Evolutionary conservation across 371 early-diverging fungal species (phyloP).

Genomic region (Mucor circinelloides): DNA sequence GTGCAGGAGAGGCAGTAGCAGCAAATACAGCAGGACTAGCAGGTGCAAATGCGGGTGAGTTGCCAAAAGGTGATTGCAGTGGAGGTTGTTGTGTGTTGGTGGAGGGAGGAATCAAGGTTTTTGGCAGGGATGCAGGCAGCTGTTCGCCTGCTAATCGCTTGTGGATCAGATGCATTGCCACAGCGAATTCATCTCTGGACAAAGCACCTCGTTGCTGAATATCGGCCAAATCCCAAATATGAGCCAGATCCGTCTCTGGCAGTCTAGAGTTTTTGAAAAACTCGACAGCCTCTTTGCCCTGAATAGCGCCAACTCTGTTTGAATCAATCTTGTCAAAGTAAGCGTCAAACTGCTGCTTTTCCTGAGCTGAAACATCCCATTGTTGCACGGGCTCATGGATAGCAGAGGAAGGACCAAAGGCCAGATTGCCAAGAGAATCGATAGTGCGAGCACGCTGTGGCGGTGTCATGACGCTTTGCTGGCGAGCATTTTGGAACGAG

Average conservation of each 20-base stretch:
- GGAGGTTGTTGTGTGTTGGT: neutral
- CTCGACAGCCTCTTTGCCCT: conserved; percentile 70
- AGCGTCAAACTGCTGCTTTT: conserved; percentile 63
- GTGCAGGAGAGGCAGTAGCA: conserved; percentile 8
- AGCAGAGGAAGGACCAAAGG: conserved; percentile 32
- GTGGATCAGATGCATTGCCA: conserved; percentile 93
- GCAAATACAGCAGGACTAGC: conserved; percentile 2
- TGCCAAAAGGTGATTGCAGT: conserved; percentile 14
- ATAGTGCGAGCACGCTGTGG: conserved; percentile 46
- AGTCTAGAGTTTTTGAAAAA: conserved; percentile 83
- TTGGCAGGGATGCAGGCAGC: conserved; percentile 69
- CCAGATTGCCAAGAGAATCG: conserved; percentile 48
- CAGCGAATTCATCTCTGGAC: conserved; percentile 86
- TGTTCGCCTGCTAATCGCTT: conserved; percentile 77
- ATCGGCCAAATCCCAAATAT: conserved; percentile 83
- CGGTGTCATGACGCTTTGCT: conserved; percentile 35
- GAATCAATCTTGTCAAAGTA: conserved; percentile 76
- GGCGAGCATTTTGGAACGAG: conserved; percentile 18
- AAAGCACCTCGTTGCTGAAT: conserved; percentile 78
- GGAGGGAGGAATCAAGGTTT: conserved; percentile 30
- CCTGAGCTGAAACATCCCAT: conserved; percentile 74
- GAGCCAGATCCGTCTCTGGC: conserved; percentile 68
- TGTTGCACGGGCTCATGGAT: conserved; percentile 30
- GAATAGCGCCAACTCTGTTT: conserved; percentile 18
- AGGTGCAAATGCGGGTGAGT: conserved; percentile 1